Percentiles rank a stretch among this genome's conserved stretches.
Evolutionary conservation across 768 basidiomycete species (phyloP).

Genomic region (Serendipita indica): DNA sequence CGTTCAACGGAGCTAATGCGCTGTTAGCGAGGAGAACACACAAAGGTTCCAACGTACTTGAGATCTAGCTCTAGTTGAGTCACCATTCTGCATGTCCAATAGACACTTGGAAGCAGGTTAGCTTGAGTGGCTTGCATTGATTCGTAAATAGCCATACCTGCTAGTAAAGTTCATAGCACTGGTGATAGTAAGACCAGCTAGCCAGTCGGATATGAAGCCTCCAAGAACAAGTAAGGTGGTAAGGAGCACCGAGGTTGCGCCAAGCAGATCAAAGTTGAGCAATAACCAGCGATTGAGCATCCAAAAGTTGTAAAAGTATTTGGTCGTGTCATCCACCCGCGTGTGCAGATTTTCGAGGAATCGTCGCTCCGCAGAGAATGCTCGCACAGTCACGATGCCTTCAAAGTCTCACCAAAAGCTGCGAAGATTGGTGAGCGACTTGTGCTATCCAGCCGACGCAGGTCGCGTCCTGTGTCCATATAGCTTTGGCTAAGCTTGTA

Average conservation of each 20-base stretch:
- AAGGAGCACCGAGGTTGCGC: conserved; percentile 53
- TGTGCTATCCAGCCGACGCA: conserved; percentile 88
- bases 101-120: no score
- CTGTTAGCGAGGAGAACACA: not conserved
- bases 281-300: conserved; percentile 82
- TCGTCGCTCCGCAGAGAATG: conserved; percentile 65
- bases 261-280: conserved; percentile 66
- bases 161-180: conserved; percentile 51
- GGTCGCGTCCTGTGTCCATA: conserved; percentile 60
- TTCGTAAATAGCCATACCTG: conserved; percentile 54
- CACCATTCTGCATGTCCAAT: conserved; percentile 27
- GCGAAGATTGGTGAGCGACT: conserved; percentile 73
- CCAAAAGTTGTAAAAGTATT: conserved; percentile 46
- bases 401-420: conserved; percentile 36
- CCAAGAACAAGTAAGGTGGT: conserved; percentile 67
- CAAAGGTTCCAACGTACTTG: conserved; percentile 30
- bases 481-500: conserved; percentile 14
- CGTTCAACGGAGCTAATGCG: conserved; percentile 70
- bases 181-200: conserved; percentile 48
- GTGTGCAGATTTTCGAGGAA: conserved; percentile 63
- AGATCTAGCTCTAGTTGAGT: conserved; percentile 56
- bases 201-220: conserved; percentile 27
- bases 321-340: conserved; percentile 65
- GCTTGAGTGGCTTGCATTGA: conserved; percentile 43
- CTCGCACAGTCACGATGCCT: conserved; percentile 76